Evolutionary conservation across 176 grass and related monocot species (phyloP), one percentile per base, ranked within the genome.

Genomic region (Musa schizocarpa): DNA sequence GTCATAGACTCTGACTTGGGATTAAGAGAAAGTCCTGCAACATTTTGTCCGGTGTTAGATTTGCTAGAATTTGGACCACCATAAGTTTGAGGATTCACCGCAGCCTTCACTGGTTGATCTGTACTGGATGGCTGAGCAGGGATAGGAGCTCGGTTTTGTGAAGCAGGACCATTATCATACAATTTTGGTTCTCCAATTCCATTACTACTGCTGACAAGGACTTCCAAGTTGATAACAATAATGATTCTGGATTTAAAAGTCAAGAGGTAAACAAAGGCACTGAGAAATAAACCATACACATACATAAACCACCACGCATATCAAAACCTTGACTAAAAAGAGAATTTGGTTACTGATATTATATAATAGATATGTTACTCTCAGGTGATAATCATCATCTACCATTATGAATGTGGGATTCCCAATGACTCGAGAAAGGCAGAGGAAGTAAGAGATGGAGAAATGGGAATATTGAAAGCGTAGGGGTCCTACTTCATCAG

Each of bases 141-240:
- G n/a, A 51, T 12, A 5, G 77, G 66, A 79, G 52, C 65, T 48
- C 76, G 76, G 56, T 25, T 63, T 25, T 73, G 78, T 72, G 68
- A 53, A 51, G 29, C 78, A 80, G 69, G 7, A 3, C 56, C 48
- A 53, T 72, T 73, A 11, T 83, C 88, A 54, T 94, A 94, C 52
- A 76, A n/a, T 71, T 2, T 86, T 10, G 95, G 82, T 20, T 21
- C 85, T 65, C 95, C 95, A 0, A 99, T 89, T 14, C 85, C 1
- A 11, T n/a, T 68, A 1, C 82, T 88, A 52, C 81, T 77, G 52
- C 29, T 89, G 78, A 73, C 80, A 78, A 99, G 76, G 68, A 99
- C 11, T 2, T 87, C 77, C 74, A 99, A 77, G 68, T 89, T 81
- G 34, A 94, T 81, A 49, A 99, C 51, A 53, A 99, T 92, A 77